Percentiles rank a stretch among this genome's conserved stretches.
These are phyloP conservation scores for Lachancea lanzarotensis DNA, from an alignment of 805 yeast genomes.

Conservation along the genomic window DNA sequence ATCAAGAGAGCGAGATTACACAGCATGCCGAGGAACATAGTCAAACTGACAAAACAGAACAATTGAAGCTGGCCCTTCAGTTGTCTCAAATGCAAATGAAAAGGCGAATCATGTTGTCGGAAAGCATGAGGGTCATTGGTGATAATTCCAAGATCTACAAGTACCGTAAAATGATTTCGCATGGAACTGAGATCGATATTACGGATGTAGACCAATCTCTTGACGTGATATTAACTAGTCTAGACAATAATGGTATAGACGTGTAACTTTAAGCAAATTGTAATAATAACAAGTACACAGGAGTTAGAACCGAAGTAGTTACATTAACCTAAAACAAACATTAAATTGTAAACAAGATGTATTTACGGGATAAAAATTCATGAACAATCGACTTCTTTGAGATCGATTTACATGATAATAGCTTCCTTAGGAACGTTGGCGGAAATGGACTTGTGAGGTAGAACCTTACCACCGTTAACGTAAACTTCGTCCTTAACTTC, in stretches of 20 bases:
- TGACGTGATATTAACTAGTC: conserved; percentile 45
- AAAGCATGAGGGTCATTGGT: conserved; percentile 31
- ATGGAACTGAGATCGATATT: conserved; percentile 60
- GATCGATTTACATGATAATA: conserved; percentile 76
- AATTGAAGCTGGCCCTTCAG: conserved; percentile 20
- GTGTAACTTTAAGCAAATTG: background rate
- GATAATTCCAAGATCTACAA: conserved; percentile 53
- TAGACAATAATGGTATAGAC: conserved; percentile 7
- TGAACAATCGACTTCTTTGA: background rate
- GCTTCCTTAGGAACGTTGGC: conserved; percentile 96
- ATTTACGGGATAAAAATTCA: background rate
- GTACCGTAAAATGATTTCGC: conserved; percentile 60
- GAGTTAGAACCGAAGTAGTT: background rate
- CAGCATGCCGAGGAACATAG: background rate
- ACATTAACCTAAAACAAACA: conserved; percentile 4
- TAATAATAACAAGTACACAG: background rate
- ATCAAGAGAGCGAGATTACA: conserved; percentile 6
- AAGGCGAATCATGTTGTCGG: conserved; percentile 33
- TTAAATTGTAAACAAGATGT: background rate
- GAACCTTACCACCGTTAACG: conserved; percentile 98
- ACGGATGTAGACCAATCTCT: conserved; percentile 62
- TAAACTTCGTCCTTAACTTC: conserved; percentile 97
- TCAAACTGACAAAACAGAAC: conserved; percentile 16
- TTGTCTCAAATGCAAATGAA: conserved; percentile 40
- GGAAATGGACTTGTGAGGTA: conserved; percentile 96